Conservation (phyloP, 148 eudicot species). For the Heliosperma pusillum region DNA sequence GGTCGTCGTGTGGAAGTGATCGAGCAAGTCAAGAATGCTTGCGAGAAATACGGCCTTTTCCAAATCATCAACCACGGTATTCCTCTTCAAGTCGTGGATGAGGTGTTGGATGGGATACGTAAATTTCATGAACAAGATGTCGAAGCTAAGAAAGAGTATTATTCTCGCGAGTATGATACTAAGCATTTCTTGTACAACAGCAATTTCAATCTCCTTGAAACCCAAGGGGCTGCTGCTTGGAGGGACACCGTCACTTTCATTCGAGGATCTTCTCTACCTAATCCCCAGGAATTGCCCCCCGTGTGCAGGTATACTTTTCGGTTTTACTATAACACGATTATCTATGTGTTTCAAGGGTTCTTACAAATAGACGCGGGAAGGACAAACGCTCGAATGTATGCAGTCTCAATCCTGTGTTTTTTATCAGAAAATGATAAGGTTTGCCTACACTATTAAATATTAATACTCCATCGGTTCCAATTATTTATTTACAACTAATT, state of each 20-base stretch:
- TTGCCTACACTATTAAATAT: too few relatives aligned
- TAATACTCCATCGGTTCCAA: too few relatives aligned
- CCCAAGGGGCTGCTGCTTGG: slow-evolving; percentile 11
- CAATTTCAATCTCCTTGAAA: slow-evolving; percentile 13
- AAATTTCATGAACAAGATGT: slow-evolving; percentile 19
- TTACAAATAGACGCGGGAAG: too few relatives aligned
- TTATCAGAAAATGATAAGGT: too few relatives aligned
- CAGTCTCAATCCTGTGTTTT: too few relatives aligned
- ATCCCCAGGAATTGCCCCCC: slow-evolving; percentile 1
- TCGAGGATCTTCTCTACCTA: slow-evolving; percentile 6
- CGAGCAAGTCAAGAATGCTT: slow-evolving; percentile 3
- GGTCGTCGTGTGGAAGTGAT: slow-evolving; percentile 7
- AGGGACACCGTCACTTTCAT: slow-evolving; percentile 13
- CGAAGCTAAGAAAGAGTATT: slow-evolving; percentile 10
- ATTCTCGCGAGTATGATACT: slow-evolving; percentile 15
- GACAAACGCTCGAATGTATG: too few relatives aligned
- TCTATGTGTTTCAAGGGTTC: too few relatives aligned
- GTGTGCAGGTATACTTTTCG: background rate
- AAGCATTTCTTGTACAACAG: slow-evolving; percentile 22
- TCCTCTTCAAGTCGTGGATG: slow-evolving; percentile 12
- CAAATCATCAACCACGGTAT: slow-evolving; percentile 18
- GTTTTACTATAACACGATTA: too few relatives aligned
- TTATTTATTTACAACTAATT: too few relatives aligned
- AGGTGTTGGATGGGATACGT: slow-evolving; percentile 14
- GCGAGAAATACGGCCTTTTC: slow-evolving; percentile 16